Conservation (phyloP, 345 rosid species). For the Garcia nutans region DNA sequence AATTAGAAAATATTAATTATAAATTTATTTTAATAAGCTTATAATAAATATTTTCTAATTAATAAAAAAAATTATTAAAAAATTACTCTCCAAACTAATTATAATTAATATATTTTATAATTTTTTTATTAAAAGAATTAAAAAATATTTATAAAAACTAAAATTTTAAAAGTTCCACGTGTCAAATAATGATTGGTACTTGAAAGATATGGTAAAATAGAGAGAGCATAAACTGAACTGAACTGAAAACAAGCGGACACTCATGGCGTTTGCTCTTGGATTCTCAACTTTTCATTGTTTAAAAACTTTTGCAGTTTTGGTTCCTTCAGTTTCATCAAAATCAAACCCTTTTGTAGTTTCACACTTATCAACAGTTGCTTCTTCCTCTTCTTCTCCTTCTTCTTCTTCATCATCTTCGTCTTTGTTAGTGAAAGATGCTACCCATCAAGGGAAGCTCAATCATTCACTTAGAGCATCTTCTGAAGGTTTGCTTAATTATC, state of each 20-base stretch:
- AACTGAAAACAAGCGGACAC: not conserved
- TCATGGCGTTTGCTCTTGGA: constrained; percentile 35
- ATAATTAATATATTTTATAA: too few species aligned
- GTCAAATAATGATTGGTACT: not conserved
- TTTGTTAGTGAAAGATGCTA: constrained; percentile 16
- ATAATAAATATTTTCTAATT: too few species aligned
- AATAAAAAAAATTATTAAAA: too few species aligned
- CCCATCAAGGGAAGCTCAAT: constrained; percentile 29
- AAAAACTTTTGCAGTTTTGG: constrained; percentile 13
- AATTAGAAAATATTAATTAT: too few species aligned
- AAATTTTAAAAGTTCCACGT: not conserved
- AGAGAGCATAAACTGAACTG: not conserved
- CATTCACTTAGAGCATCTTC: constrained; percentile 38
- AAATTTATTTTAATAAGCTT: too few species aligned
- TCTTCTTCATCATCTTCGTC: constrained; percentile 12
- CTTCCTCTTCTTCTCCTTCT: constrained; percentile 18
- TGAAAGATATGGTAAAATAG: not conserved
- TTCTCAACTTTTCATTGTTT: constrained; percentile 14
- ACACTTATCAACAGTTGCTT: constrained; percentile 1
- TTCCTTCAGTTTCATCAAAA: constrained; percentile 26
- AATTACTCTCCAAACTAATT: too few species aligned
- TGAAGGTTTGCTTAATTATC: constrained; percentile 34
- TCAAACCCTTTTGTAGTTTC: constrained; percentile 10
- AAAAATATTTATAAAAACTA: too few species aligned
- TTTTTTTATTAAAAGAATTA: too few species aligned